Base-by-base conservation (phyloP, 2,329 filamentous ascomycete species). In the Pezicula radicicola region DNA sequence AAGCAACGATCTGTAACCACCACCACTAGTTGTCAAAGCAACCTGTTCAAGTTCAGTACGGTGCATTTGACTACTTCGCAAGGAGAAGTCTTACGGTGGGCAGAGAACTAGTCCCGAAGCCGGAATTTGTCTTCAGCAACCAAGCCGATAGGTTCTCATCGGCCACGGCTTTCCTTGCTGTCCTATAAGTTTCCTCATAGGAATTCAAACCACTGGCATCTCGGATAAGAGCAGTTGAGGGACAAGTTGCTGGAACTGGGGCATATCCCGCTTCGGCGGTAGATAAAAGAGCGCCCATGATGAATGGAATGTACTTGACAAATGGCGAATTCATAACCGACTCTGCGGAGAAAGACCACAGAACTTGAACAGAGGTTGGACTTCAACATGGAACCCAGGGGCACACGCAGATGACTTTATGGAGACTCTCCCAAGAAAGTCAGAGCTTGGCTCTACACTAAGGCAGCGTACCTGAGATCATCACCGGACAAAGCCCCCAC, bases 21-120 rank as follows among this genome's bases (percentile, higher is more conserved):
- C 74, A 39, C 74, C 74, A 49, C 70, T 73, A 8, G 67, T 68
- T 0, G 72, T 66, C 49, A 77, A 61, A 25, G 66, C 74, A 46
- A 77, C 46, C 62, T 64, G 37, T 10, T 30, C 9, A 37, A 30
- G 25, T 16, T 48, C 19, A 35, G 45, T 51, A 36, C 46, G n/a
- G 12, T 12, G 8, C 12, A 28, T 21, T 15, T 45, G 10, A 6
- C 28, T 10, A 21, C 33, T 8, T 33, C 16, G n/a, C 18, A 30
- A 48, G 16, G 6, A 30, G 12, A 10, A 10, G 25, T 57, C 52
- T 40, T 56, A 62, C 62, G 3, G 65, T 65, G 5, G 74, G 74
- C 10, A 73, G 62, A n/a, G 65, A 63, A 15, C 53, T 52, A 15
- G 63, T 70, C 33, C 53, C 61, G 61, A 72, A 73, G 8, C 50